Evolutionary conservation across 2,329 filamentous ascomycete species (phyloP), one percentile per base, ranked within the genome.

Genomic region (Aplosporella prunicola): DNA sequence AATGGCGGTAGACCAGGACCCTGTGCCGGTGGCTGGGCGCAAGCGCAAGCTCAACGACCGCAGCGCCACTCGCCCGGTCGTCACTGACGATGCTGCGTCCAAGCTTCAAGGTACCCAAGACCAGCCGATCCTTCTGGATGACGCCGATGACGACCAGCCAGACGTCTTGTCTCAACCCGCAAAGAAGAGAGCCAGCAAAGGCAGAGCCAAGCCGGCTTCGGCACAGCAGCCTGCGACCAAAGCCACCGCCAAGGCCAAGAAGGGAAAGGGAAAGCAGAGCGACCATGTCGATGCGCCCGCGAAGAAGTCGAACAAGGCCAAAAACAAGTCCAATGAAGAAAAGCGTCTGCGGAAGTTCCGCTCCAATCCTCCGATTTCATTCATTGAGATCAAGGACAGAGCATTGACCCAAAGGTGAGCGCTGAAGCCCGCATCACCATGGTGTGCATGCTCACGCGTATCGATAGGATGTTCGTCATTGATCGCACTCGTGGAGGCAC

Each of bases 401-500:
- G 71, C 71, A 4, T 52, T 55, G 16, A 67, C 61, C 5, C 71
- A 75, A 45, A 61, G 66, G 53, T 40, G 22, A 40, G 35, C 27
- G 11, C 9, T 22, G 18, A 13, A 28, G 9, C 13, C 27, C 28
- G 15, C 27, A 15, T 47, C n/a, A 16, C 28, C 25, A 31, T 20
- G 26, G 15, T 33, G 27, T 17, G n/a, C 25, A 40, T 15, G 11
- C 16, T 8, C 15, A 20, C 20, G 14, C 13, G 9, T 5, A 27
- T 9, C 32, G 24, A 40, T 20, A 40, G 38, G 13, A 72, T 80
- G 64, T 75, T 72, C 39, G 66, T 78, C 6, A 60, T 79, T 15
- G 64, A 67, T 27, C 66, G 75, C 28, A 60, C 52, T 34, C 57
- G 68, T 8, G 50, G 53, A 24, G 63, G 61, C 5, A 65, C 61